Percentiles rank a stretch among this genome's conserved stretches.
Conservation (phyloP, 2,329 filamentous ascomycete species). For the Fusarium miscanthi region DNA sequence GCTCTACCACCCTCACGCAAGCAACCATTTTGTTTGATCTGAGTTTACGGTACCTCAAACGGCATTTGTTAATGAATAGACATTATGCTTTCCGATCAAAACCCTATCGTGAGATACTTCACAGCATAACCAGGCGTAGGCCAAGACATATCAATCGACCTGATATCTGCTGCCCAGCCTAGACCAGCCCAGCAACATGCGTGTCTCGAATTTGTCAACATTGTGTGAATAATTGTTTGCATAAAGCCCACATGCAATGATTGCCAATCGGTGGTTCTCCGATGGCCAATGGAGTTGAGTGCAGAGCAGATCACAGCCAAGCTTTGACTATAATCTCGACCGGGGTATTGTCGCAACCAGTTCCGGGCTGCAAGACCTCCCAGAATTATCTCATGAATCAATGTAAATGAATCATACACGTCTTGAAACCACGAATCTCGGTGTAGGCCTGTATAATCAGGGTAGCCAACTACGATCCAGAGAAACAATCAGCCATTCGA, state of each 20-base stretch:
- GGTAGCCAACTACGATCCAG: not conserved
- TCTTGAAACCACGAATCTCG: not conserved
- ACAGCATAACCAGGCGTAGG: not conserved
- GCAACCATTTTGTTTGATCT: not conserved
- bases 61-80: not conserved
- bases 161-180: not conserved
- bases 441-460: not conserved
- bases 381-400: not conserved
- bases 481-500: not conserved
- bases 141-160: not conserved
- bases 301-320: conserved; percentile 9
- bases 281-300: not conserved
- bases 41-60: not conserved
- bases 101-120: not conserved
- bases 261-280: not conserved
- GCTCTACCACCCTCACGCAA: not conserved
- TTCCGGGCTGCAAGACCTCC: not conserved
- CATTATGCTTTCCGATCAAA: not conserved
- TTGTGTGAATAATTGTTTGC: not conserved
- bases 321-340: not conserved
- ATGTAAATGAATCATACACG: not conserved
- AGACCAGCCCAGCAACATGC: not conserved
- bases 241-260: conserved; percentile 1
- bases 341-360: not conserved
- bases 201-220: conserved; percentile 6